Base-by-base conservation (phyloP, 371 early-diverging fungal species). In the Sporodiniella umbellata region DNA sequence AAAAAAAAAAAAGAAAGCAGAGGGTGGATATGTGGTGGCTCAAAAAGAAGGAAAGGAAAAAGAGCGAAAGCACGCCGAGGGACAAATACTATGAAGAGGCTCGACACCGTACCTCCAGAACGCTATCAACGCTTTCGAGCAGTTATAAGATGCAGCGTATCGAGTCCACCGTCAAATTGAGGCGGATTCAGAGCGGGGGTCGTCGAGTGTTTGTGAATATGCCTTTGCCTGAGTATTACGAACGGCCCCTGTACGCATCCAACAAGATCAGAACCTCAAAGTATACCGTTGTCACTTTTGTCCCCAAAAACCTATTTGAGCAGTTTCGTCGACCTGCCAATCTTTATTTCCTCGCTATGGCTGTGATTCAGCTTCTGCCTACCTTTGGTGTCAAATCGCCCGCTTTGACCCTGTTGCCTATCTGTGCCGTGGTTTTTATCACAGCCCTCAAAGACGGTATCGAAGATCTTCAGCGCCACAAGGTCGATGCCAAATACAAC, bases 311-410 rank as follows among this genome's bases (percentile, higher is more conserved):
- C 68, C 55, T 99, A 28, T 95, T 92, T 68, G 94, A 93, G 54
- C 99, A 99, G 75, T 95, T 99, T 58, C 86, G 93, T 3, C 81
- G 91, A 24, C 85, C 92, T 25, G 96, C 96, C 67, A 99, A 99
- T 72, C 72, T 99, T 51, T 99, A 97, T 76, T 99, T 99, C 67
- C 72, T 96, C 45, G 78, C 85, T 49, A 81, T 98, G 74, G 93
- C 97, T 31, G 87, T 96, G 37, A 74, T 99, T 33, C 95, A 98
- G 64, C 56, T 87, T 31, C 75, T 93, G 25, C 89, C 91, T 15
- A 66, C 80, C 33, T 94, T 96, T 68, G 81, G 80, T 17, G 81
- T 87, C 45, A 88, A 86, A 28, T 80, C 70, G 21, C 86, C 70
- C 47, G 72, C 80, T 37, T 67, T 99, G 42, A 91, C 96, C 0